Conservation (phyloP, 2,329 filamentous ascomycete genomes). For the Orbilia ellipsospora region DNA sequence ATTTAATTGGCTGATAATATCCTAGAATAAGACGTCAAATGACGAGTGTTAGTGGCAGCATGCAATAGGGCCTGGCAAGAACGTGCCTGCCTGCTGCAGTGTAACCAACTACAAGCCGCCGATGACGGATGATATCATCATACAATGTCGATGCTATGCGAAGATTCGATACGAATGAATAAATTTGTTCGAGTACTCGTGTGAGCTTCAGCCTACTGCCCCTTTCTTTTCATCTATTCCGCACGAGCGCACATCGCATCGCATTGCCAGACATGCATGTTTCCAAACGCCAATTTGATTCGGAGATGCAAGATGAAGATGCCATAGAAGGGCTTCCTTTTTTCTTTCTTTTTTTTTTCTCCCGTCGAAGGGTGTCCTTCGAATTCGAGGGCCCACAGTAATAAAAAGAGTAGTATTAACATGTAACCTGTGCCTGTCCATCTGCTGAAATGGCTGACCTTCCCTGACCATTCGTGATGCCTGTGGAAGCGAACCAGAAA, state of each 20-base stretch:
- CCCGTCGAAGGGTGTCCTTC: too few relatives aligned
- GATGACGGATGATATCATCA: background rate
- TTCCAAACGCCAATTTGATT: constrained; percentile 12
- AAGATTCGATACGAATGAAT: too few relatives aligned
- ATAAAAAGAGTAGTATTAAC: too few relatives aligned
- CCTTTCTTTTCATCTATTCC: background rate
- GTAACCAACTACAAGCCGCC: constrained; percentile 15
- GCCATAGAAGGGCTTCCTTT: too few relatives aligned
- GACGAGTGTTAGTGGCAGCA: too few relatives aligned
- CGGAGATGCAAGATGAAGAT: constrained; percentile 3
- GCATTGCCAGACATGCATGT: constrained; percentile 17
- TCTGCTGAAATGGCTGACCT: background rate
- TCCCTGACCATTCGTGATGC: constrained; percentile 2
- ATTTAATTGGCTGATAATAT: too few relatives aligned
- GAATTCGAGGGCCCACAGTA: too few relatives aligned
- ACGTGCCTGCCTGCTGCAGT: constrained; percentile 10
- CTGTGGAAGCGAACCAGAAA: background rate
- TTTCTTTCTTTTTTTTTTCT: too few relatives aligned
- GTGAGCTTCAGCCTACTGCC: too few relatives aligned
- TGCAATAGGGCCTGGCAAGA: background rate
- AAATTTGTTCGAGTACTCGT: too few relatives aligned
- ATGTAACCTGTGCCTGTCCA: background rate
- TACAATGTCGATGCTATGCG: background rate
- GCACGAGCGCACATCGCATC: background rate
- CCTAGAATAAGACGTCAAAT: too few relatives aligned